Evolutionary conservation across 2,329 filamentous ascomycete species (phyloP).

Genomic region (Lachnellula suecica): DNA sequence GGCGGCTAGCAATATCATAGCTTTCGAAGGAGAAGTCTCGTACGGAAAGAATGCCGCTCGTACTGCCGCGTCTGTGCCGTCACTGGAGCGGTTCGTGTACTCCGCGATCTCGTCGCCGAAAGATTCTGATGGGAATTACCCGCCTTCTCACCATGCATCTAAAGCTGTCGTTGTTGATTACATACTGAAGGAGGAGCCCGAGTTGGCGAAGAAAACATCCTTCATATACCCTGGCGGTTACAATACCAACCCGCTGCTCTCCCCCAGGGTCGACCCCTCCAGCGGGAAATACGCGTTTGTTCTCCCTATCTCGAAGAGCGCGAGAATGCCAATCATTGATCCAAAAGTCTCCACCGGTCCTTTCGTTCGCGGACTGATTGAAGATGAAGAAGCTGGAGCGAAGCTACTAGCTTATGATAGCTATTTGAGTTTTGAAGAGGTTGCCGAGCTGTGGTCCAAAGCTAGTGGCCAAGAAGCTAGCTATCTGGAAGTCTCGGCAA

Average conservation of each 20-base stretch:
- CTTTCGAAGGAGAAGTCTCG: constrained; percentile 20
- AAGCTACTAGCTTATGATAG: constrained; percentile 47
- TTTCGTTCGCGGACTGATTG: constrained; percentile 44
- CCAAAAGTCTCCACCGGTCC: constrained; percentile 38
- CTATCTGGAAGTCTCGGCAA: constrained; percentile 29
- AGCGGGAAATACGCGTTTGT: constrained; percentile 34
- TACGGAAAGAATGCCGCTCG: constrained; percentile 30
- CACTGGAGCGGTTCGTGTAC: constrained; percentile 38
- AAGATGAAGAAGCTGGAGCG: constrained; percentile 38
- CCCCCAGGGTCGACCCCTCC: constrained; percentile 18
- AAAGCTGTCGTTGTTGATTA: constrained; percentile 32
- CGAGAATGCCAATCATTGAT: constrained; percentile 41
- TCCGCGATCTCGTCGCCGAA: constrained; percentile 39
- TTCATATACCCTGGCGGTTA: constrained; percentile 24
- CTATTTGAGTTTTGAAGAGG: constrained; percentile 35
- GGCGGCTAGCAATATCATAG: constrained; percentile 13
- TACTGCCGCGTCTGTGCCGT: constrained; percentile 29
- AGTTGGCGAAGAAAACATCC: constrained; percentile 36
- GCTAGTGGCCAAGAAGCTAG: constrained; percentile 37
- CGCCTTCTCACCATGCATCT: constrained; percentile 36
- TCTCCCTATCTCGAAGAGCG: constrained; percentile 27
- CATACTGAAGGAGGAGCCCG: constrained; percentile 26
- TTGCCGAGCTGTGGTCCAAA: constrained; percentile 35
- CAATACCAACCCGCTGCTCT: constrained; percentile 17
- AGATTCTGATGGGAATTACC: constrained; percentile 41